Evolutionary conservation across 306 rosid species (phyloP).

Genomic region (Glycine latifolia): DNA sequence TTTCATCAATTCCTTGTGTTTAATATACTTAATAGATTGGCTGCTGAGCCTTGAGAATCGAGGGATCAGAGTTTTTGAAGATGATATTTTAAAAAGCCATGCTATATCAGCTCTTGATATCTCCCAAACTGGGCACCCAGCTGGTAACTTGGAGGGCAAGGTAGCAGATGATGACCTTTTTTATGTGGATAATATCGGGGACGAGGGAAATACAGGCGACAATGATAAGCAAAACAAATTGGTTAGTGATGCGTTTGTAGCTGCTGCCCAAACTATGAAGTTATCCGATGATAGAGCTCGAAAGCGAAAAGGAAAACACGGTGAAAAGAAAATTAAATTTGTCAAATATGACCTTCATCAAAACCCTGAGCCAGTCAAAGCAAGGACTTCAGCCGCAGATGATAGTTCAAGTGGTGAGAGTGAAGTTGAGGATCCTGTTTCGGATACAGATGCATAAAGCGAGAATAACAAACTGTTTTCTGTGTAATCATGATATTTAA

Average conservation of each 20-base stretch:
- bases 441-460: constrained; percentile 60
- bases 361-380: constrained; percentile 38
- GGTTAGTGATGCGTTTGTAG: constrained; percentile 57
- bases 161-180: constrained; percentile 61
- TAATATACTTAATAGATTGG: constrained; percentile 63
- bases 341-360: constrained; percentile 57
- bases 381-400: constrained; percentile 44
- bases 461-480: constrained; percentile 16
- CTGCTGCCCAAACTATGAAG: constrained; percentile 69
- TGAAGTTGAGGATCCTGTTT: constrained; percentile 68
- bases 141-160: constrained; percentile 50
- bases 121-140: constrained; percentile 42
- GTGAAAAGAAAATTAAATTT: constrained; percentile 58
- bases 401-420: constrained; percentile 60
- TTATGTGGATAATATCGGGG: constrained; percentile 64
- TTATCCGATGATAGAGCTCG: constrained; percentile 44
- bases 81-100: constrained; percentile 48
- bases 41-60: constrained; percentile 68
- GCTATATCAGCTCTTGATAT: constrained; percentile 50
- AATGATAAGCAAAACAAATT: constrained; percentile 51
- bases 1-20: constrained; percentile 23
- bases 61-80: constrained; percentile 73
- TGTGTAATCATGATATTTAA: constrained; percentile 12
- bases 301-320: constrained; percentile 61
- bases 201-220: constrained; percentile 43